These are phyloP conservation scores for Naegleria fowleri DNA, from an alignment of 208 protist species.

Conservation along the genomic window DNA sequence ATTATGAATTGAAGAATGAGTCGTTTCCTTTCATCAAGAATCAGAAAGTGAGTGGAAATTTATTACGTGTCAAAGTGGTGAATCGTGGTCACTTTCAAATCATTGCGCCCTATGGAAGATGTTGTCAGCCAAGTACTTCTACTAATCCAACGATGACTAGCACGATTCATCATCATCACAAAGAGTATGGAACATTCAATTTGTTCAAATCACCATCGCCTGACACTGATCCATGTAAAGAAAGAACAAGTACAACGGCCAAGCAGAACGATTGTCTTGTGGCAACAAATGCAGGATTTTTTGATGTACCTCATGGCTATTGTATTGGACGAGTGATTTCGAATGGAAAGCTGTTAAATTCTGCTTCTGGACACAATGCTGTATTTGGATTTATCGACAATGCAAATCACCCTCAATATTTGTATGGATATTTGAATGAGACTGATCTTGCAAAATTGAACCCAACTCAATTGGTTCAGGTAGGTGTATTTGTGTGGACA, in stretches of 20 bases:
- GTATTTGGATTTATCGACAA: neutral
- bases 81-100: neutral
- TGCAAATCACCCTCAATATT: neutral
- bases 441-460: neutral
- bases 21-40: neutral
- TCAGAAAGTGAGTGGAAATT: neutral
- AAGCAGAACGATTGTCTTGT: constrained; percentile 27
- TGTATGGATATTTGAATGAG: neutral
- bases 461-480: neutral
- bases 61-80: neutral
- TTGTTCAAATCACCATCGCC: too few relatives aligned
- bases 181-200: too few relatives aligned
- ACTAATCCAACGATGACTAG: too few relatives aligned
- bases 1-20: neutral
- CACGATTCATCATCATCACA: too few relatives aligned
- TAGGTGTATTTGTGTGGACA: neutral
- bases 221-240: neutral
- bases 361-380: neutral
- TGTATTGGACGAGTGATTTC: neutral
- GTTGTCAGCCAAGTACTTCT: neutral
- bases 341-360: neutral
- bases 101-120: neutral
- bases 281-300: constrained; percentile 45
- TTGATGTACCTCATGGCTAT: constrained; percentile 15
- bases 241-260: neutral